Base-by-base conservation (phyloP, 2,329 filamentous ascomycete species). In the Onygenales sp. region DNA sequence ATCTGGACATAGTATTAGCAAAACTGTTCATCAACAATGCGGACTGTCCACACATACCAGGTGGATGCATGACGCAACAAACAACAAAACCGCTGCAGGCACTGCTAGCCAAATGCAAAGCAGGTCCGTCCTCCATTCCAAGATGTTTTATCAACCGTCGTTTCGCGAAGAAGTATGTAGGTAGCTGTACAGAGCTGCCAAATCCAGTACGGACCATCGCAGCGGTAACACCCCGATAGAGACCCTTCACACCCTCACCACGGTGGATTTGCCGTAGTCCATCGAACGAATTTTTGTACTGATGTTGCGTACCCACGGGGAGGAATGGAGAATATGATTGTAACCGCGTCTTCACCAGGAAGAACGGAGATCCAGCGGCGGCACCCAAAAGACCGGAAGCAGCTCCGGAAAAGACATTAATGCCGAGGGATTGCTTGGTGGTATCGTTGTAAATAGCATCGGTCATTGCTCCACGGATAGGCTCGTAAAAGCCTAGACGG, bases 121-220 rank as follows among this genome's bases (percentile, higher is more conserved):
- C 85, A 39, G 89, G 87, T 1, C 93, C 92, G 66, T 98, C 93
- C 65, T 93, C 77, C 86, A 97, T 90, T 45, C 85, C 89, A 52
- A 92, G 72, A 66, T 96, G 90, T 64, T 80, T 84, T 55, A 89
- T 80, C 61, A 98, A 74, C 62, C 87, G 78, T 57, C 93, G 79
- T 78, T 98, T 98, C 10, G 92, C 93, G 63, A 97, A 93, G 74
- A 97, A 98, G 71, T 98, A 98, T 38, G 93, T 98, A 2, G 93
- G 93, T 56, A 98, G 78, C 73, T 98, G 93, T 9, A 97, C 93
- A 5, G 89, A 93, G 72, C 89, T 95, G 50, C 93, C 93, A 63
- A 95, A 96, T 27, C 92, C 92, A 1, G 93, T 98, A 55, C 93
- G 80, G 57, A 98, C 88, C 89, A 96, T 96, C 21, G 93, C 91